Base-by-base conservation (phyloP, 2,329 filamentous ascomycete genomes). In the Cladosporium sp. region DNA sequence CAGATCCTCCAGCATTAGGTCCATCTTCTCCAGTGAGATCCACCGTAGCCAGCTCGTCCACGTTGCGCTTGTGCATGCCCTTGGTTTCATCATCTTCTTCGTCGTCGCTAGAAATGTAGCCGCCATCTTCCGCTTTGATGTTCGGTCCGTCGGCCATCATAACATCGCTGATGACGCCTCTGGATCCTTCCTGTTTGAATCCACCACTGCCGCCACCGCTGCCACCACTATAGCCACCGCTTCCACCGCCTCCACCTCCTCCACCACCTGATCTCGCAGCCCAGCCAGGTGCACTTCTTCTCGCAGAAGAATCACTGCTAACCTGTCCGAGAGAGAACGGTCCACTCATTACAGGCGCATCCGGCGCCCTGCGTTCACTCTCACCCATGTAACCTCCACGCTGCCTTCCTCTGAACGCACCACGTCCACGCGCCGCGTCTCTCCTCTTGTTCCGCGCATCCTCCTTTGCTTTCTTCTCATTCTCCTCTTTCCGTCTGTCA, bases 21-120 rank as follows among this genome's bases (percentile, higher is more conserved):
- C 15, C 13, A 16, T 61, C 61, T 15, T 70, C 66, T 39, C 75
- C 72, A 25, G 78, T 77, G 50, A 80, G 75, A 42, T 75, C 78
- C 11, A 78, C 72, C 12, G 36, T 22, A 54, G 75, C 75, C 54
- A 82, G 76, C n/a, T 72, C 64, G 55, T 84, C 80, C 49, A 84
- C 78, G 54, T 79, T 75, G 47, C 75, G 67, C 46, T 75, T 70
- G 35, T 39, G 15, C 45, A 48, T 48, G 35, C 71, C 68, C 19
- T 67, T 72, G 19, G 68, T 64, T 36, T 72, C 69, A 25, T 76
- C 76, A 43, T 70, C 68, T 25, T 76, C 78, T 49, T 73, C 69
- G 19, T 79, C 77, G 41, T 77, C 75, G 29, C 73, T 74, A 9
- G 72, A 73, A 6, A 72, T 67, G 48, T 72, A 67, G 15, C 67